Base-by-base conservation (phyloP, 2,329 filamentous ascomycete genomes). In the Zymoseptoria crescenta region DNA sequence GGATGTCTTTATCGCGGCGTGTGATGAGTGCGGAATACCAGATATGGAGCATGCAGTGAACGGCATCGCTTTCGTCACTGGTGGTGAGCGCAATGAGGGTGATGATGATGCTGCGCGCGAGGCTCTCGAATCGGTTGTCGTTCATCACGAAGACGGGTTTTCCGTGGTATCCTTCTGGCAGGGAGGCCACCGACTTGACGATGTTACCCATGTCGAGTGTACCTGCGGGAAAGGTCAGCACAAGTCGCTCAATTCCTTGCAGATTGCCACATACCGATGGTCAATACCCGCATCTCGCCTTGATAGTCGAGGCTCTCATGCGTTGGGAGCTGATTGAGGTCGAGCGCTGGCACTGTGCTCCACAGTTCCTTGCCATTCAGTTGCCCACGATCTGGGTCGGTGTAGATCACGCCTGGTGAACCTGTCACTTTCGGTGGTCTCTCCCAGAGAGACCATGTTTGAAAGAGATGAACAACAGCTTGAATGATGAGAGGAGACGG, bases 21-120 rank as follows among this genome's bases (percentile, higher is more conserved):
- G 21, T 24, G 0, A 79, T 24, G 3, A 73, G 55, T 1, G 74
- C 74, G 0, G 77, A 81, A 64, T 79, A 80, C 77, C 77, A 80
- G 3, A 79, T 8, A 63, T 80, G 76, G 1, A 77, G 61, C 52
- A 79, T 77, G 16, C 67, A 68, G 0, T 71, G 69, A 1, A 67
- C 62, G 0, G 70, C 71, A 4, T 60, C 59, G 0, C 68, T 59
- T 0, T 8, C 72, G 57, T 64, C 52, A 2, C 45, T 9, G 21
- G 45, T 41, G 3, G 29, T 45, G 1, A 66, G 35, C 0, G 70
- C 69, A 4, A 74, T 56, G 4, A 80, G 69, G 0, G 79, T 67
- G 5, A 80, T 57, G 30, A 67, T 59, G 24, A 60, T 16, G 49
- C 65, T 67, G 4, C 65, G 61, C 19, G 66, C 64, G 4, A 75